Evolutionary conservation across 352 stramenopile species (phyloP).

Genomic region (Phytopythium oedochilum): DNA sequence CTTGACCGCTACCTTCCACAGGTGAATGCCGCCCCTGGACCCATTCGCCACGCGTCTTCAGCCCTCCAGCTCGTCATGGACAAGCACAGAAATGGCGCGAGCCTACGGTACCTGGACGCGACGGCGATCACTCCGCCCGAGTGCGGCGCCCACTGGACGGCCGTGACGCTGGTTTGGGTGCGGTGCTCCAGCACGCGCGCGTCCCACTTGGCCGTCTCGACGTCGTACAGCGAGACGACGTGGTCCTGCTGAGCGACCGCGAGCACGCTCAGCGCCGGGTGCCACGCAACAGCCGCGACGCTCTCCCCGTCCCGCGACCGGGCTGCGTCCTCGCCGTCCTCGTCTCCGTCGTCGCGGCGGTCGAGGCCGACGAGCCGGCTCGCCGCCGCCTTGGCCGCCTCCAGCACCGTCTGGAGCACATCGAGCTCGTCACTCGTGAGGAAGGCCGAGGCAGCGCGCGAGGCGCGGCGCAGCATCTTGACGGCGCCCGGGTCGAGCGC

Average conservation of each 20-base stretch:
- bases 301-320: conserved; percentile 26
- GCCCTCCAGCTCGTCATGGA: not conserved
- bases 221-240: conserved; percentile 64
- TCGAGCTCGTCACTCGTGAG: conserved; percentile 59
- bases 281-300: conserved; percentile 57
- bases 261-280: conserved; percentile 48
- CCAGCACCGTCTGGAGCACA: conserved; percentile 32
- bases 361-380: conserved; percentile 20
- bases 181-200: conserved; percentile 54
- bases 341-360: conserved; percentile 19
- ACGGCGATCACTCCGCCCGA: conserved; percentile 60
- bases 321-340: conserved; percentile 2
- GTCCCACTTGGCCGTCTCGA: conserved; percentile 52
- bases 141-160: conserved; percentile 58
- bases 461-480: conserved; percentile 30
- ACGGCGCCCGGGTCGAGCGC: conserved; percentile 34
- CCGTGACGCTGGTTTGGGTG: conserved; percentile 47
- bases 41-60: not conserved
- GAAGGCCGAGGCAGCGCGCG: conserved; percentile 26
- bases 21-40: conserved; percentile 43
- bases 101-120: conserved; percentile 47
- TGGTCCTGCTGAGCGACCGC: conserved; percentile 66
- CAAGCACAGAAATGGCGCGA: not conserved
- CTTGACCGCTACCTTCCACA: conserved; percentile 61
- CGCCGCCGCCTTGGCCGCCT: conserved; percentile 10